Conservation (phyloP, 768 basidiomycete genomes). For the Rhizopogon vinicolor region DNA sequence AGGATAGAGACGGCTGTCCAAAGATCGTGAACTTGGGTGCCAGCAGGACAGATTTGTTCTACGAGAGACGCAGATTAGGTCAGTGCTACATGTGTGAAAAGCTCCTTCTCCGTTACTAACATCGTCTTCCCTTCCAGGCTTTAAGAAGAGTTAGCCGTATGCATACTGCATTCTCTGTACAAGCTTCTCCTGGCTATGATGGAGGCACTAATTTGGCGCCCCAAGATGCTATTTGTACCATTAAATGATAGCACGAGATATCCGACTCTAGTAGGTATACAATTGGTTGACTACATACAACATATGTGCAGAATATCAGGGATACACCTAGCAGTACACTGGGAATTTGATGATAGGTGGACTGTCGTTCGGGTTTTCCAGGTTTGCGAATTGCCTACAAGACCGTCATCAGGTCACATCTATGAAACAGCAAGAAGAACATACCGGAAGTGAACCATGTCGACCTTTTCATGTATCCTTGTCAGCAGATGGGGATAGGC, state of each 20-base stretch:
- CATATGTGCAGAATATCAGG: background rate
- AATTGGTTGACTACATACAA: too few relatives aligned
- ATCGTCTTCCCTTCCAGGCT: slow-evolving; percentile 13
- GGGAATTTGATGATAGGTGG: slow-evolving; percentile 61
- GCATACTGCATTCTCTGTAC: background rate
- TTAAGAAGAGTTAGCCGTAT: slow-evolving; percentile 26
- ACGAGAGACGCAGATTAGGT: slow-evolving; percentile 85
- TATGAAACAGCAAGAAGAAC: slow-evolving; percentile 13
- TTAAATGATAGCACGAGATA: background rate
- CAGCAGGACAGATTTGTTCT: slow-evolving; percentile 88
- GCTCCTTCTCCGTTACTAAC: background rate
- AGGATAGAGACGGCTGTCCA: slow-evolving; percentile 96
- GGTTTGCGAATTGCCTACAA: slow-evolving; percentile 46
- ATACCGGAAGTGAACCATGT: slow-evolving; percentile 72
- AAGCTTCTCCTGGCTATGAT: background rate
- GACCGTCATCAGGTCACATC: background rate
- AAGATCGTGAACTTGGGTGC: slow-evolving; percentile 98
- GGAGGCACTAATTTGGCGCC: background rate
- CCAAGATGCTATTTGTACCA: background rate
- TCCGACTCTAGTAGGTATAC: background rate
- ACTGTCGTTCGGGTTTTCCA: slow-evolving; percentile 49
- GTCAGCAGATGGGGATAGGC: background rate
- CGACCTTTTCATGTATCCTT: slow-evolving; percentile 40
- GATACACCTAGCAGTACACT: slow-evolving; percentile 41
- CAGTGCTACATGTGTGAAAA: slow-evolving; percentile 10